These are phyloP conservation scores for Hymenoscyphus fraxineus DNA, from an alignment of 2,329 filamentous ascomycete species.

Conservation along the genomic window DNA sequence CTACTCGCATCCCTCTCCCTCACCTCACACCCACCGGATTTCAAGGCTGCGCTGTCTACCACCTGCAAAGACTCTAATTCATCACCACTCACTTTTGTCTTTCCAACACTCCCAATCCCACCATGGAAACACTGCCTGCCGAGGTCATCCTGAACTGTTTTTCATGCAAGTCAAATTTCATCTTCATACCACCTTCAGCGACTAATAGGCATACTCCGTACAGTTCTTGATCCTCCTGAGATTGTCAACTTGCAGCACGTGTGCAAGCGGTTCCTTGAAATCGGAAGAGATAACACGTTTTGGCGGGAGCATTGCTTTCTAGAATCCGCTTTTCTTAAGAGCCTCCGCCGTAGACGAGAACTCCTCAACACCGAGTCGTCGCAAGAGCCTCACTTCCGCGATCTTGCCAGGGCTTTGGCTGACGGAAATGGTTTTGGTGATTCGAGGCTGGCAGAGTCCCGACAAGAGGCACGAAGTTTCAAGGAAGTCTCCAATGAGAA, in stretches of 20 bases:
- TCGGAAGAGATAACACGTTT: slow-evolving; percentile 69
- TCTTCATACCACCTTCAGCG: too few species aligned
- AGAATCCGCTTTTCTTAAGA: slow-evolving; percentile 61
- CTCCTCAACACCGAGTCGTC: slow-evolving; percentile 38
- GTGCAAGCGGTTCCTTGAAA: slow-evolving; percentile 59
- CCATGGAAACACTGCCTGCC: slow-evolving; percentile 29
- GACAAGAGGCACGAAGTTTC: slow-evolving; percentile 24
- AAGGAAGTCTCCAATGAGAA: slow-evolving; percentile 37
- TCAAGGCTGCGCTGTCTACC: background rate
- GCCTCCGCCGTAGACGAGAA: slow-evolving; percentile 52
- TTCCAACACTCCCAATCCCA: background rate
- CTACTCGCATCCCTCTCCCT: too few species aligned
- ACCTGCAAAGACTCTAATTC: background rate
- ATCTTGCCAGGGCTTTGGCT: slow-evolving; percentile 29
- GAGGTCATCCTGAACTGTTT: slow-evolving; percentile 33
- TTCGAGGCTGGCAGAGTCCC: slow-evolving; percentile 25
- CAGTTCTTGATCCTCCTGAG: slow-evolving; percentile 61
- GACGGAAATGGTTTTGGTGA: slow-evolving; percentile 30
- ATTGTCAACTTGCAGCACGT: slow-evolving; percentile 67
- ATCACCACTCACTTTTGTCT: background rate
- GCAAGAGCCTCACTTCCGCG: slow-evolving; percentile 40
- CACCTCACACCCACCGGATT: background rate
- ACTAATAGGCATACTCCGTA: slow-evolving; percentile 3
- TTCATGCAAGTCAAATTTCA: slow-evolving; percentile 23
- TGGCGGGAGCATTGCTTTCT: slow-evolving; percentile 77